phyloP scores from a whole-genome alignment of 2,329 filamentous ascomycete genomes.

The Hansfordia pulvinata region DNA sequence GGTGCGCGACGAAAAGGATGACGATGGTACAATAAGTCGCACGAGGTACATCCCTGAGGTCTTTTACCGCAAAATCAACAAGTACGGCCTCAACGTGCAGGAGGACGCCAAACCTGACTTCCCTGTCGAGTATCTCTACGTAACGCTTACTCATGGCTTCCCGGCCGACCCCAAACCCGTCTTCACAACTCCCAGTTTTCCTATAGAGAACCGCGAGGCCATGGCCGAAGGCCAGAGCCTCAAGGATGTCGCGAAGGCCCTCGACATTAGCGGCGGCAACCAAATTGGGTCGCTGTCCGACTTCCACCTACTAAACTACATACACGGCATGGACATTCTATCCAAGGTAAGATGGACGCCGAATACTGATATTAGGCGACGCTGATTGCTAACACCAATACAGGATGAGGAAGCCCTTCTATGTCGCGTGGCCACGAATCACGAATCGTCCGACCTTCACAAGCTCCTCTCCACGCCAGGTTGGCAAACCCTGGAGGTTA shows the following conservation, averaged over 20 bases:
- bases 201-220: slow-evolving; percentile 81
- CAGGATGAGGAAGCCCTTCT: slow-evolving; percentile 84
- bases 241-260: slow-evolving; percentile 49
- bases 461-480: slow-evolving; percentile 77
- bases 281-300: slow-evolving; percentile 62
- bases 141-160: slow-evolving; percentile 94
- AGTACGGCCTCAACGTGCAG: slow-evolving; percentile 91
- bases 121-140: slow-evolving; percentile 89
- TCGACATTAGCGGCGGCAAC: slow-evolving; percentile 48
- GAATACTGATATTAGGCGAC: slow-evolving; percentile 2
- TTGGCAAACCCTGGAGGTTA: slow-evolving; percentile 87
- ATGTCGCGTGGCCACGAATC: slow-evolving; percentile 69
- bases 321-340: slow-evolving; percentile 68
- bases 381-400: slow-evolving; percentile 5
- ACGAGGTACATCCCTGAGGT: slow-evolving; percentile 93
- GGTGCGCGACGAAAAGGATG: slow-evolving; percentile 82
- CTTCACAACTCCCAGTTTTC: slow-evolving; percentile 64
- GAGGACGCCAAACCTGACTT: slow-evolving; percentile 95
- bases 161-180: slow-evolving; percentile 65
- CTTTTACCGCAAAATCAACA: slow-evolving; percentile 90
- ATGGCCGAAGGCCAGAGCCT: slow-evolving; percentile 80
- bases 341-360: slow-evolving; percentile 53
- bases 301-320: slow-evolving; percentile 86
- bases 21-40: slow-evolving; percentile 52
- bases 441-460: slow-evolving; percentile 68